A percentile compares a stretch with the other conserved stretches of the same genome.
Evolutionary conservation across 345 rosid species (phyloP).

Genomic region (Clausena lansium): DNA sequence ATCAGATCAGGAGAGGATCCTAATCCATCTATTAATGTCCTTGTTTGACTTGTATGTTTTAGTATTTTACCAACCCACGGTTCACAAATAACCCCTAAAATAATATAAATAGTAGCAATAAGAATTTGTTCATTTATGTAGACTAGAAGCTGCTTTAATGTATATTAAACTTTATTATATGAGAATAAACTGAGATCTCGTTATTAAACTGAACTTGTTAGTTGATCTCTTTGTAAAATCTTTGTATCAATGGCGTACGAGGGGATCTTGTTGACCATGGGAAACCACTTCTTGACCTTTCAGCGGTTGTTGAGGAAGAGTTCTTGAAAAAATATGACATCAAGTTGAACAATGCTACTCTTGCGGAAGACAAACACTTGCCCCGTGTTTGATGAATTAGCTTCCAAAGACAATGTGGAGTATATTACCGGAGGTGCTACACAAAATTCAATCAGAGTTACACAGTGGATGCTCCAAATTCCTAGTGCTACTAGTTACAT

Average conservation of each 20-base stretch:
- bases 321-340: constrained; percentile 75
- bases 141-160: too few relatives aligned
- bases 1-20: too few relatives aligned
- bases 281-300: constrained; percentile 94
- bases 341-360: constrained; percentile 87
- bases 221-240: neutral
- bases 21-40: too few relatives aligned
- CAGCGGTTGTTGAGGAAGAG: constrained; percentile 84
- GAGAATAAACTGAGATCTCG: neutral
- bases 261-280: constrained; percentile 80
- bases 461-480: constrained; percentile 97
- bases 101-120: too few relatives aligned
- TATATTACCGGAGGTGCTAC: constrained; percentile 86
- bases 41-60: too few relatives aligned
- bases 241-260: constrained; percentile 56
- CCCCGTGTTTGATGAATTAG: constrained; percentile 76
- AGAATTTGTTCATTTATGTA: too few relatives aligned
- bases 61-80: too few relatives aligned
- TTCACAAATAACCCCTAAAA: too few relatives aligned
- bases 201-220: neutral
- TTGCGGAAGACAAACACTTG: constrained; percentile 90
- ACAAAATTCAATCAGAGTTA: constrained; percentile 90
- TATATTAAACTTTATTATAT: too few relatives aligned
- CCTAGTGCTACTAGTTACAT: constrained; percentile 86
- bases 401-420: constrained; percentile 42